Evolutionary conservation across 129 eudicot species (phyloP).

Genomic region (Arctium lappa): DNA sequence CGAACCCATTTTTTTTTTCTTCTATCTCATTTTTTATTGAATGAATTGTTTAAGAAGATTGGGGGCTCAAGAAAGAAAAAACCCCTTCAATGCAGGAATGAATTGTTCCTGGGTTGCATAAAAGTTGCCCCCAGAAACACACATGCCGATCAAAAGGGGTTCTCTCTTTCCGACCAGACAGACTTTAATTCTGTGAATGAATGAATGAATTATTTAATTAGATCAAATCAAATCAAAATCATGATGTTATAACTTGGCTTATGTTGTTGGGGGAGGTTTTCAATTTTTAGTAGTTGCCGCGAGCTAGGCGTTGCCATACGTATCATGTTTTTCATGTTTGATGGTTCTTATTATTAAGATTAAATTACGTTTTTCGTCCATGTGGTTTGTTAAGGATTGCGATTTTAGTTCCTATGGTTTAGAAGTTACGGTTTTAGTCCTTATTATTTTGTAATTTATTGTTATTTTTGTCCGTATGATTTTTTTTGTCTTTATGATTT

Average conservation of each 20-base stretch:
- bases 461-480: too few relatives aligned
- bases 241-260: conserved; percentile 11
- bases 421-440: too few relatives aligned
- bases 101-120: conserved; percentile 31
- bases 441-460: too few relatives aligned
- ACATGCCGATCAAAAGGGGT: conserved; percentile 30
- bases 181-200: too few relatives aligned
- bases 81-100: conserved; percentile 35
- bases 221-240: background rate
- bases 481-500: too few relatives aligned
- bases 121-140: conserved; percentile 32
- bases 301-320: conserved; percentile 9
- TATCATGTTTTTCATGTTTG: background rate
- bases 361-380: background rate
- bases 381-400: too few relatives aligned
- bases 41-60: background rate
- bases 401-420: too few relatives aligned
- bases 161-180: conserved; percentile 31
- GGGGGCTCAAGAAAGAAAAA: conserved; percentile 17
- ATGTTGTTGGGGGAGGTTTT: conserved; percentile 1
- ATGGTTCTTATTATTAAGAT: conserved; percentile 16
- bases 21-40: background rate
- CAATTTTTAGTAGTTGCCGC: conserved; percentile 12
- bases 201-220: background rate
- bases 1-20: conserved; percentile 26